Conservation (phyloP, 768 basidiomycete species). For the Cytidiella melzeri region DNA sequence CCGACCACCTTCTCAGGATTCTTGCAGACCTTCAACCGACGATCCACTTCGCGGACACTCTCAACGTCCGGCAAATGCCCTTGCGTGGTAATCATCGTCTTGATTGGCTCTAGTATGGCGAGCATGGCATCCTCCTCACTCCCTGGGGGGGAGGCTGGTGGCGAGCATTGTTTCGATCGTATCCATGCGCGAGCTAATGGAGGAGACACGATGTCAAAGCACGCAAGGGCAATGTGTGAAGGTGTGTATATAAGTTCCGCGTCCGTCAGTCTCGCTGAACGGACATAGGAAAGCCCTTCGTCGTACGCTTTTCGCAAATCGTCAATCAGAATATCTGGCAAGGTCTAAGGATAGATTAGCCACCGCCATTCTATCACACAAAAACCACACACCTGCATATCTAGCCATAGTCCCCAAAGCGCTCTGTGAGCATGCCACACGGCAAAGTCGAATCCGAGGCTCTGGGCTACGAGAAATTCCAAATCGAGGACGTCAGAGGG, state of each 20-base stretch:
- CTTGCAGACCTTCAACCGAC: slow-evolving; percentile 79
- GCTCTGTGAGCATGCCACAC: slow-evolving; percentile 90
- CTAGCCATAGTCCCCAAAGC: slow-evolving; percentile 83
- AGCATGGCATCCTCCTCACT: slow-evolving; percentile 28
- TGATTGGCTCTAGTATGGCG: slow-evolving; percentile 45
- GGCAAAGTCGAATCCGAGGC: slow-evolving; percentile 89
- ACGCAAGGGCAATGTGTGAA: slow-evolving; percentile 87
- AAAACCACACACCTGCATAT: slow-evolving; percentile 64
- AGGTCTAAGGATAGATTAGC: slow-evolving; percentile 46
- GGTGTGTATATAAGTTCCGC: slow-evolving; percentile 89
- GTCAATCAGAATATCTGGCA: slow-evolving; percentile 45
- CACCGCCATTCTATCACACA: too few relatives aligned
- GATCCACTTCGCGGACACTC: slow-evolving; percentile 83
- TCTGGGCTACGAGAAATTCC: slow-evolving; percentile 95
- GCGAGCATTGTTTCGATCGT: slow-evolving; percentile 29
- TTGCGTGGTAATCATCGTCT: slow-evolving; percentile 43
- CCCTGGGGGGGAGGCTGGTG: slow-evolving; percentile 16
- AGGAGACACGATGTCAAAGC: slow-evolving; percentile 60
- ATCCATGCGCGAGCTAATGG: slow-evolving; percentile 59
- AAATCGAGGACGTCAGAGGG: slow-evolving; percentile 86
- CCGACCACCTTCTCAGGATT: slow-evolving; percentile 95
- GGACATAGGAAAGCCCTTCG: slow-evolving; percentile 56
- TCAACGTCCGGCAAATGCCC: slow-evolving; percentile 73
- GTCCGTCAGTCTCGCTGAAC: slow-evolving; percentile 83
- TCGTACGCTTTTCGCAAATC: slow-evolving; percentile 57